Conservation (phyloP, 768 basidiomycete species). For the Trametes punicea region DNA sequence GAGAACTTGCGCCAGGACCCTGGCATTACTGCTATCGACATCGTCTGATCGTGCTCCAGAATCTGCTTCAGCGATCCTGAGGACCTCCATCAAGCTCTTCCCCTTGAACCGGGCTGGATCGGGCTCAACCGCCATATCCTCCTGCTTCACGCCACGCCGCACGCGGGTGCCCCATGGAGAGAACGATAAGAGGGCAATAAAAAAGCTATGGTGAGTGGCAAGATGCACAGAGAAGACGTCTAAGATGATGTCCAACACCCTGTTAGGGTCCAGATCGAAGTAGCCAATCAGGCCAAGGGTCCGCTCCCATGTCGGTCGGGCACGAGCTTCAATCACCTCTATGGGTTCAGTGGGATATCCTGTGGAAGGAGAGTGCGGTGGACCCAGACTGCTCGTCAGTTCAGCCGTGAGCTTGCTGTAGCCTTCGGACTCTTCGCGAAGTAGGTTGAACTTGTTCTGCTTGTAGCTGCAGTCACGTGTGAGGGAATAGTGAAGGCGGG, state of each 20-base stretch:
- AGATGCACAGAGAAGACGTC: slow-evolving; percentile 87
- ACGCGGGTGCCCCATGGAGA: slow-evolving; percentile 75
- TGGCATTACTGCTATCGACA: slow-evolving; percentile 36
- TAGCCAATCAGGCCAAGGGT: slow-evolving; percentile 89
- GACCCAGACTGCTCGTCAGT: slow-evolving; percentile 72
- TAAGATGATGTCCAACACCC: slow-evolving; percentile 89
- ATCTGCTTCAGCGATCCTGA: slow-evolving; percentile 50
- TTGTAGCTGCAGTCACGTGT: slow-evolving; percentile 64
- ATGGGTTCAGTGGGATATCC: slow-evolving; percentile 62
- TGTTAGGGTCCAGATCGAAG: slow-evolving; percentile 94
- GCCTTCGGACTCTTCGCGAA: slow-evolving; percentile 96
- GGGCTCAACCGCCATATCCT: slow-evolving; percentile 37
- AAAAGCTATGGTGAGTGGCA: slow-evolving; percentile 82
- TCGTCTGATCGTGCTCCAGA: slow-evolving; percentile 15
- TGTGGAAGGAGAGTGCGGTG: slow-evolving; percentile 65
- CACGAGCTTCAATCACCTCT: slow-evolving; percentile 57
- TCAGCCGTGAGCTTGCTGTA: slow-evolving; percentile 91
- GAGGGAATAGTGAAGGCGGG: not conserved
- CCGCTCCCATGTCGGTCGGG: slow-evolving; percentile 73
- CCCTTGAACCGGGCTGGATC: slow-evolving; percentile 45
- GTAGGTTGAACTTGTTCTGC: slow-evolving; percentile 97
- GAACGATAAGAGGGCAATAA: slow-evolving; percentile 77
- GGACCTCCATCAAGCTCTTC: slow-evolving; percentile 65
- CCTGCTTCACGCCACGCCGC: slow-evolving; percentile 1
- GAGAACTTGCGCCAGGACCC: slow-evolving; percentile 83